Evolutionary conservation across 2,329 filamentous ascomycete species (phyloP), one percentile per base, ranked within the genome.

Genomic region (Teratosphaeria pseudoeucalypti): DNA sequence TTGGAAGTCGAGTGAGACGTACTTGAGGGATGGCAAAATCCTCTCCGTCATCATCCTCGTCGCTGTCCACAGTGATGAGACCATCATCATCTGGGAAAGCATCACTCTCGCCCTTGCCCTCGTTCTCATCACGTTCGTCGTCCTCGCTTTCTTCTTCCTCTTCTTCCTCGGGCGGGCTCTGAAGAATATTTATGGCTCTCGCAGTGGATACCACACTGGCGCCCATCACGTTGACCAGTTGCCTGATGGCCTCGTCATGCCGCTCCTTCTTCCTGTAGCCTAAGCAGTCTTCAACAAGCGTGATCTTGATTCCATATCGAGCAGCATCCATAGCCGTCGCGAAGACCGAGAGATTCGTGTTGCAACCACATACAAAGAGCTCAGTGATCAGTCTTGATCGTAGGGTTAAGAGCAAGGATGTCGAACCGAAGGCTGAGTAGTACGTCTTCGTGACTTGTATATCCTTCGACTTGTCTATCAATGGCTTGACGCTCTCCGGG

Each of bases 311-410:
- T 4, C 92, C 94, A 72, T 96, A 88, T 23, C 88, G 84, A 1
- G 90, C 92, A 11, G 92, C 94, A 70, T 96, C 94, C 63, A 95
- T 80, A 3, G 91, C 91, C 0, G 92, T 96, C 7, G 94, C 92
- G 70, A 94, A 91, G 54, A 97, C 86, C 34, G 91, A 92, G 39
- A 95, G 79, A 68, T 97, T 96, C 52, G 87, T 89, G 55, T 95
- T 81, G 53, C 88, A 87, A 26, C 94, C 94, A 68, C 89, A 95
- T 27, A 97, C 83, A 73, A 89, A 96, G 12, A 99, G 78, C 68
- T 96, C 89, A 2, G 91, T 96, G 60, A 95, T 85, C 65, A 96
- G 86, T 63, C 86, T 88, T n/a, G 85, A 85, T n/a, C 92, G 84
- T 54, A 97, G 76, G n/a, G 85, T 80, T 56, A 87, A 80, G 7